Percentiles rank a stretch among this genome's conserved stretches.
phyloP scores from a whole-genome alignment of 352 stramenopile species.

The Pythium phragmitis region DNA sequence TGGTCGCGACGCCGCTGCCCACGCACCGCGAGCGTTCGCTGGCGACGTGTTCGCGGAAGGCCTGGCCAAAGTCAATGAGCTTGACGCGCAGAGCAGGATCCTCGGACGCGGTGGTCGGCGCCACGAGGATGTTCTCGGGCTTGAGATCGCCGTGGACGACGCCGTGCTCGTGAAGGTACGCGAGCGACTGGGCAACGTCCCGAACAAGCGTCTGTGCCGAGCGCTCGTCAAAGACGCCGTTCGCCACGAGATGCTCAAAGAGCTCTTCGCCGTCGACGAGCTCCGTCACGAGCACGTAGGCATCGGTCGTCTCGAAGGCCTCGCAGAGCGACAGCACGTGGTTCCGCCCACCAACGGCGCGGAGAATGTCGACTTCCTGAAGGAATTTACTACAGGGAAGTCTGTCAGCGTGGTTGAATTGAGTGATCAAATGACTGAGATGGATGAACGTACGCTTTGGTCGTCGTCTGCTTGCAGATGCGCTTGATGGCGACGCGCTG shows the following conservation, averaged over 20 bases:
- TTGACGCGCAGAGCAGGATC: conserved; percentile 33
- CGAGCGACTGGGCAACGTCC: conserved; percentile 26
- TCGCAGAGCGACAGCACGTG: conserved; percentile 34
- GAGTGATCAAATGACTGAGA: not conserved
- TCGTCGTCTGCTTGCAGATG: conserved; percentile 32
- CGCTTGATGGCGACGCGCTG: conserved; percentile 37
- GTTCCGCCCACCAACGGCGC: conserved; percentile 25
- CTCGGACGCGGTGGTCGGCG: not conserved
- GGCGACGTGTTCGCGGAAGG: conserved; percentile 29
- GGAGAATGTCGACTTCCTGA: conserved; percentile 37
- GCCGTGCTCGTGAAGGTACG: conserved; percentile 29
- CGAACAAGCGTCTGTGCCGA: conserved; percentile 22
- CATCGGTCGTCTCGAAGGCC: conserved; percentile 38
- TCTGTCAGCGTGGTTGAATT: not conserved
- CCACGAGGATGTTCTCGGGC: conserved; percentile 37
- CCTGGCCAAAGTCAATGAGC: conserved; percentile 67
- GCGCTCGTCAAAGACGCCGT: conserved; percentile 26
- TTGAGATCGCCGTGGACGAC: conserved; percentile 42
- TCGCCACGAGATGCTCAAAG: conserved; percentile 32
- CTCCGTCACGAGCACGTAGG: conserved; percentile 40
- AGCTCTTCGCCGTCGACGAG: conserved; percentile 35
- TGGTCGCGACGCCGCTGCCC: conserved; percentile 31
- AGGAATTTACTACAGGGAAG: conserved; percentile 29
- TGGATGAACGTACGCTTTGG: conserved; percentile 22
- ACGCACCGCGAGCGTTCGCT: conserved; percentile 24